Base-by-base conservation (phyloP, 2,329 filamentous ascomycete genomes). In the Ophiostoma himal-ulmi region DNA sequence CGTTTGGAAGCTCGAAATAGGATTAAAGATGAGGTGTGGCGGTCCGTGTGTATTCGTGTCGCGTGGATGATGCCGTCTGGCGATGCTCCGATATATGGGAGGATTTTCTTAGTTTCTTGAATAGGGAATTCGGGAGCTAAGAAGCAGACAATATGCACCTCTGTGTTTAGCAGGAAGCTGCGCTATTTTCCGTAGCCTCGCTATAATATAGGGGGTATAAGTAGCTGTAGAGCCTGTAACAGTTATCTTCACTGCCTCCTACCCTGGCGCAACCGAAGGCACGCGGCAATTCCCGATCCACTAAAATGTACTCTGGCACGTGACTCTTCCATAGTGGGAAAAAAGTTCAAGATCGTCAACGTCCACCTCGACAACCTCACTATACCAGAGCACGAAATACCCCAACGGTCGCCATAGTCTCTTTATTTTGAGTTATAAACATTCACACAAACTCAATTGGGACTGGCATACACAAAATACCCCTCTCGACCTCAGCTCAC, bases 301-400 rank as follows among this genome's bases (percentile, higher is more conserved):
- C 66, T 52, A 34, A 34, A 34, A 8, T 36, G n/a, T 36, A 37
- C 26, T 26, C 20, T 44, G 30, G 22, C 70, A 71, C 70, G 70
- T 71, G 70, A 71, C 34, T 37, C 30, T 26, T 52, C 54, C 2
- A 22, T 62, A 69, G 68, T 36, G 70, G 57, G 37, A 64, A 68
- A 71, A 71, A 71, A 71, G 66, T 69, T 71, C 68, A 68, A 71
- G 68, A 71, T 69, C 52, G 34, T 48, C 34, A 68, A 64, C 62
- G 70, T 67, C 70, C 37, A 68, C 57, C 44, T 44, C 22, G 62
- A 44, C 66, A 20, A 71, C 68, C 62, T 67, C 67, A 57, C 17
- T n/a, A 10, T 39, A 22, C 54, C 54, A 17, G 36, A 67, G 34
- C 57, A 68, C 67, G 54, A 36, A 57, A 62, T 13, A 44, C 26